phyloP scores from a whole-genome alignment of 768 basidiomycete species.

The Hortiboletus campestris region DNA sequence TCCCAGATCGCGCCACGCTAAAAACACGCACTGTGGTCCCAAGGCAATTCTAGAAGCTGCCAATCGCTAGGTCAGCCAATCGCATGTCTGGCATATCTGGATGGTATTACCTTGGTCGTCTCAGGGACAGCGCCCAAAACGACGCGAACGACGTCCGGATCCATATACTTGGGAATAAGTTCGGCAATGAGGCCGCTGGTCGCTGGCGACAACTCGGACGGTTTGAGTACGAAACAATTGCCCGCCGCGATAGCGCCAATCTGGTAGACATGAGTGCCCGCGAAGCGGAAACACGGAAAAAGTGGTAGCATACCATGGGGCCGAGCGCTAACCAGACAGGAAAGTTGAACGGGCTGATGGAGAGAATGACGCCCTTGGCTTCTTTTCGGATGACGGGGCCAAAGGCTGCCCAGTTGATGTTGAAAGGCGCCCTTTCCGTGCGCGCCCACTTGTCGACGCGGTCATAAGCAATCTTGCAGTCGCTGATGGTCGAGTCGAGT shows the following conservation, averaged over 20 bases:
- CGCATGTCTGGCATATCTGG: background rate
- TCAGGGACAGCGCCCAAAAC: conserved; percentile 69
- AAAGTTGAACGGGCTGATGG: conserved; percentile 76
- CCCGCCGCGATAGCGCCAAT: conserved; percentile 80
- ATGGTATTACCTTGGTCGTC: conserved; percentile 48
- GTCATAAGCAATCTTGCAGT: conserved; percentile 53
- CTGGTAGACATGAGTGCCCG: conserved; percentile 23
- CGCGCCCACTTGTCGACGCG: conserved; percentile 76
- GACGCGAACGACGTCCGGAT: conserved; percentile 59
- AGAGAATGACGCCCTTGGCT: conserved; percentile 70
- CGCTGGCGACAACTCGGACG: conserved; percentile 66
- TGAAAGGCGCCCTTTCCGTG: conserved; percentile 55
- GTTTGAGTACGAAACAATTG: conserved; percentile 68
- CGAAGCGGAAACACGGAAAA: background rate
- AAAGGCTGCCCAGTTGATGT: conserved; percentile 55
- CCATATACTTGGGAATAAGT: conserved; percentile 74
- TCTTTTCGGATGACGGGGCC: conserved; percentile 68
- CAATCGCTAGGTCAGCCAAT: background rate
- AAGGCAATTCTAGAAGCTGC: conserved; percentile 70
- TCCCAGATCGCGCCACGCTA: background rate
- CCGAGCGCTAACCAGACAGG: conserved; percentile 58
- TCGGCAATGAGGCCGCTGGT: conserved; percentile 59
- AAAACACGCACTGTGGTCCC: conserved; percentile 51
- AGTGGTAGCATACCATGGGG: conserved; percentile 47
- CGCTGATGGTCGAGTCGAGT: conserved; percentile 50